Base-by-base conservation (phyloP, 441 rosid genomes). In the Manihot esculenta region DNA sequence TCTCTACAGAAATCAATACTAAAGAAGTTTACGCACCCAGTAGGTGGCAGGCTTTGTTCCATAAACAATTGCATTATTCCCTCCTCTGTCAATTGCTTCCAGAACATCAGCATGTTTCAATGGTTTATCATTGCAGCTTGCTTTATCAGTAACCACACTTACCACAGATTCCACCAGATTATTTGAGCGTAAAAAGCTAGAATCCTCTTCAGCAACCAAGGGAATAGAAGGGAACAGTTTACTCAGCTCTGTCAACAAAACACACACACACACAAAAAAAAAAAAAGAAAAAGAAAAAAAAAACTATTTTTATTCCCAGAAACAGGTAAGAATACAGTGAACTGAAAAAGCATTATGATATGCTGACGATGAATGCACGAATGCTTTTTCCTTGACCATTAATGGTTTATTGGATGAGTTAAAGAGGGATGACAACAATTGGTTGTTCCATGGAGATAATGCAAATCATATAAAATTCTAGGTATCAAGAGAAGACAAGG, bases 191-290 rank as follows among this genome's bases (percentile, higher is more conserved):
- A 94, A 59, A 76, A 84, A 89, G 3, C 84, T 78, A 71, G 97
- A 89, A 77, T 94, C 97, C 81, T 94, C 97, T 76, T 92, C 99
- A 69, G 96, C 99, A 71, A 94, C 97, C 78, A 94, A 74, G 17
- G 99, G 97, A 79, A 92, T 85, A 35, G 88, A 83, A 72, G 99
- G 99, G 83, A 92, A 92, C 79, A 73, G 65, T 71, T 82, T 85
- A 53, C 92, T 70, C 64, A 94, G 81, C 83, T 92, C 97, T 94
- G 74, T 70, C 71, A 35, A 64, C 71, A 62, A 53, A 78, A 54
- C 55, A 15, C 41, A 38, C 33, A 26, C 38, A 18, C 5, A n/a
- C n/a, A n/a, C n/a, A n/a, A n/a, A n/a, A n/a, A n/a, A n/a, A n/a
- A n/a, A n/a, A n/a, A n/a, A n/a, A n/a, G n/a, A n/a, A n/a, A n/a